Evolutionary conservation across 306 rosid species (phyloP).

Genomic region (Casuarina cunninghamiana): DNA sequence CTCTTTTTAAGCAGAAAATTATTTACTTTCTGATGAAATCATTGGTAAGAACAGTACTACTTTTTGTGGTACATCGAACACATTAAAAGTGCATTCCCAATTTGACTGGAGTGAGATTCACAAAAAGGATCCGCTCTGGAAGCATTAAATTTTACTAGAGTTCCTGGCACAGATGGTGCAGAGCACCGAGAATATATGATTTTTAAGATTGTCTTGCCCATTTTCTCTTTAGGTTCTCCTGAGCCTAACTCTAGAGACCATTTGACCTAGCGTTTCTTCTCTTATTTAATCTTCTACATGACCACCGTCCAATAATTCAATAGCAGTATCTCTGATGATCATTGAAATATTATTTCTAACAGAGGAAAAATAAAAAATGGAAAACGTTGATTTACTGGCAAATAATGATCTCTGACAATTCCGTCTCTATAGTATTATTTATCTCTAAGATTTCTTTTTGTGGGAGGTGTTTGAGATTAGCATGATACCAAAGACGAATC

Average conservation of each 20-base stretch:
- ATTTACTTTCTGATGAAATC: not conserved
- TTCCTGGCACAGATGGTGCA: slow-evolving; percentile 1
- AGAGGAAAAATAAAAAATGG: slow-evolving; percentile 12
- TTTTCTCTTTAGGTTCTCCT: slow-evolving; percentile 5
- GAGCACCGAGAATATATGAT: not conserved
- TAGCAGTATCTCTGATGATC: slow-evolving; percentile 25
- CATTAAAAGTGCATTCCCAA: slow-evolving; percentile 20
- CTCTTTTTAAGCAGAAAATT: not conserved
- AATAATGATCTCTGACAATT: slow-evolving; percentile 23
- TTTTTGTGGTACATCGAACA: slow-evolving; percentile 32
- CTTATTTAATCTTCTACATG: slow-evolving; percentile 16
- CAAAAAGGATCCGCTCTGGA: slow-evolving; percentile 33
- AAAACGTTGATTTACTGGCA: not conserved
- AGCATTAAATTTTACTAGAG: slow-evolving; percentile 12
- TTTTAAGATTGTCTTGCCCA: slow-evolving; percentile 5
- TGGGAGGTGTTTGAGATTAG: not conserved
- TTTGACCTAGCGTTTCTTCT: slow-evolving; percentile 11
- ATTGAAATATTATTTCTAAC: slow-evolving; percentile 44
- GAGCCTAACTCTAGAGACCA: not conserved
- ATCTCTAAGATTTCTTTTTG: not conserved
- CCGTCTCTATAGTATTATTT: not conserved
- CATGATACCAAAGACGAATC: not conserved
- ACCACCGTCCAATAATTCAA: slow-evolving; percentile 38
- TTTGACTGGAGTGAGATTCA: slow-evolving; percentile 30
- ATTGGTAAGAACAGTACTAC: slow-evolving; percentile 22